These are phyloP conservation scores for Backusella tarrabulga DNA, from an alignment of 192 early-diverging fungal genomes.

Conservation along the genomic window DNA sequence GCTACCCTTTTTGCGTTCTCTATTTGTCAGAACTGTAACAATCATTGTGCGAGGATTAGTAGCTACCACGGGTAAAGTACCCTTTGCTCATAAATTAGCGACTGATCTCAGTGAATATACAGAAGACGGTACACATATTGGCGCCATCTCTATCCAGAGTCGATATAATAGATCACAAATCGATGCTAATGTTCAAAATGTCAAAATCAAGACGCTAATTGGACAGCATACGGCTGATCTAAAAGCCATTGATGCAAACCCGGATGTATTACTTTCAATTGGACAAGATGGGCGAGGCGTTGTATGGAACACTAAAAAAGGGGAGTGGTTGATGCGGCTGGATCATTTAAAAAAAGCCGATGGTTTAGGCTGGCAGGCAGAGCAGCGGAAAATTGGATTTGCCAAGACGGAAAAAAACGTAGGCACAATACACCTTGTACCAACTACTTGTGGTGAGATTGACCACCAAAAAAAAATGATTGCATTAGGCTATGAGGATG, in stretches of 20 bases:
- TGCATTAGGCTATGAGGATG: slow-evolving; percentile 27
- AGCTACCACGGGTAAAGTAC: background rate
- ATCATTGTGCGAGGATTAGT: background rate
- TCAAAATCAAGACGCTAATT: slow-evolving; percentile 19
- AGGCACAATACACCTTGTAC: background rate
- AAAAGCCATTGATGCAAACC: background rate
- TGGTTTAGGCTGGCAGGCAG: slow-evolving; percentile 1
- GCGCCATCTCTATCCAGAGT: slow-evolving; percentile 29
- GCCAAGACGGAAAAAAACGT: background rate
- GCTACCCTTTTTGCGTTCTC: slow-evolving; percentile 5
- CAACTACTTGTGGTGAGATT: slow-evolving; percentile 16
- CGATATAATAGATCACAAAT: slow-evolving; percentile 18
- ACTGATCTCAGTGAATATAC: slow-evolving; percentile 23
- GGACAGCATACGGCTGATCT: slow-evolving; percentile 35
- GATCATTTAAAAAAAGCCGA: slow-evolving; percentile 12
- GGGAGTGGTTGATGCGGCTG: slow-evolving; percentile 28
- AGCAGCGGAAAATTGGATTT: slow-evolving; percentile 3
- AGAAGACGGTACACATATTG: slow-evolving; percentile 24
- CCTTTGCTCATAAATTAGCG: background rate
- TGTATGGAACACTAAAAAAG: slow-evolving; percentile 24
- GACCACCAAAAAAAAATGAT: slow-evolving; percentile 24
- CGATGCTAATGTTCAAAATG: slow-evolving; percentile 6
- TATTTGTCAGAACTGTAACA: background rate
- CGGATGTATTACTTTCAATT: slow-evolving; percentile 18
- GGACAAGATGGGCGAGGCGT: slow-evolving; percentile 31